These are phyloP conservation scores for Ceratobasidium theobromae DNA, from an alignment of 1,284 basidiomycete genomes.

Conservation along the genomic window DNA sequence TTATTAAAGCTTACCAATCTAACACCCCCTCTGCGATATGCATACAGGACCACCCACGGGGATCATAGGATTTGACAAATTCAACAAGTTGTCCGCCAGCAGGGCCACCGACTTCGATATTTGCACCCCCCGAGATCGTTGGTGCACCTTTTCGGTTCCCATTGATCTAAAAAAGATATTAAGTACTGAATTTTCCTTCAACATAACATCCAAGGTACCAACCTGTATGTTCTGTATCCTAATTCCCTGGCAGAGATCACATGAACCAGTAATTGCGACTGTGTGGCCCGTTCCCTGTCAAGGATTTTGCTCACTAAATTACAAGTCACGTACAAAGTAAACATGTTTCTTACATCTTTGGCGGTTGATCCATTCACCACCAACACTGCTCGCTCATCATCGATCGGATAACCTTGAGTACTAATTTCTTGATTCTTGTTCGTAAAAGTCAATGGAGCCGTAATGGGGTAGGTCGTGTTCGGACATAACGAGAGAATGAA, in stretches of 20 bases:
- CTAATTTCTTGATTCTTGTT: constrained; percentile 74
- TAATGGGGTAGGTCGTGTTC: constrained; percentile 59
- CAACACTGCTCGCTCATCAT: constrained; percentile 53
- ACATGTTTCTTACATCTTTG: constrained; percentile 31
- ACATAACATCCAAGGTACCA: constrained; percentile 29
- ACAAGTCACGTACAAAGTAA: neutral
- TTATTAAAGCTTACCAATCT: constrained; percentile 42
- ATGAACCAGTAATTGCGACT: constrained; percentile 67
- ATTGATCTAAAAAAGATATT: constrained; percentile 53
- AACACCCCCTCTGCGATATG: constrained; percentile 67
- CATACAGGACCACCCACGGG: constrained; percentile 72
- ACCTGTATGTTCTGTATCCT: constrained; percentile 73
- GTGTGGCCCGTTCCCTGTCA: constrained; percentile 60
- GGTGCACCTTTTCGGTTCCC: constrained; percentile 58
- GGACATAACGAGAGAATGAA: constrained; percentile 68
- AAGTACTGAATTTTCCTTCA: neutral
- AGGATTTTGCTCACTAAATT: neutral
- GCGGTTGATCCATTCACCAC: constrained; percentile 57
- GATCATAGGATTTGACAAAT: constrained; percentile 68
- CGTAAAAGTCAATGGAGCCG: constrained; percentile 63
- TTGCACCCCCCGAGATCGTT: constrained; percentile 62
- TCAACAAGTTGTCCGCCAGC: constrained; percentile 68
- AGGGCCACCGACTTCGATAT: constrained; percentile 75
- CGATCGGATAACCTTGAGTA: constrained; percentile 70
- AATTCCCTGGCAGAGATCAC: constrained; percentile 57